Evolutionary conservation across 1,284 basidiomycete genomes (phyloP), one percentile per base, ranked within the genome.

Genomic region (Fomes fomentarius): DNA sequence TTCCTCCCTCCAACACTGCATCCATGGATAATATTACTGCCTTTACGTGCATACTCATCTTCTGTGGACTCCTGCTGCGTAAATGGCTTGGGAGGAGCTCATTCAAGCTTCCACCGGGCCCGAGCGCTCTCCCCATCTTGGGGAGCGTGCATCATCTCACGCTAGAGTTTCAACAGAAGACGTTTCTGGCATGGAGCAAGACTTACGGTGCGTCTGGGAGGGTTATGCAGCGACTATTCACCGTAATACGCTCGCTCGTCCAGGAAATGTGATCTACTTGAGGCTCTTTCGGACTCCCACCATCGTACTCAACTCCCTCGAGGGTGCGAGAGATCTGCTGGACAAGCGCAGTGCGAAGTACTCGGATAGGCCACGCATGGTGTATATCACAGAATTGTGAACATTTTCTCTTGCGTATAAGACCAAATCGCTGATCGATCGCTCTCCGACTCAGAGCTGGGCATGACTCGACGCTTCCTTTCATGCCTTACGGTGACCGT

Each of bases 401-500:
- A 42, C 25, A 19, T 3, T 39, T 8, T 19, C 6, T n/a, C 6
- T n/a, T 6, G 17, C 8, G 7, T 22, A 7, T 7, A n/a, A n/a
- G n/a, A n/a, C n/a, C n/a, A n/a, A 39, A 5, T 39, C 14, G 9
- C 19, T 9, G 17, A 39, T 19, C 8, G 37, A 30, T 12, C 37
- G n/a, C 37, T n/a, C n/a, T n/a, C n/a, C n/a, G n/a, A n/a, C n/a
- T n/a, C n/a, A 39, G 37, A n/a, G 17, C 8, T 7, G 37, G 37
- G 22, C 37, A 62, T 54, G 53, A 58, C 9, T 47, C 49, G 8
- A 57, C 58, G 7, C 42, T 64, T 8, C 59, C 59, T 0, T 57
- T 61, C 17, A 61, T 65, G 59, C 62, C 56, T 2, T 71, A 70
- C 40, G 67, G 64, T 1, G 64, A 65, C 12, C 54, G 54, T 4